Percentiles rank a stretch among this genome's conserved stretches.
phyloP scores from a whole-genome alignment of 2,329 filamentous ascomycete genomes.

The Leptodontidium sp. region DNA sequence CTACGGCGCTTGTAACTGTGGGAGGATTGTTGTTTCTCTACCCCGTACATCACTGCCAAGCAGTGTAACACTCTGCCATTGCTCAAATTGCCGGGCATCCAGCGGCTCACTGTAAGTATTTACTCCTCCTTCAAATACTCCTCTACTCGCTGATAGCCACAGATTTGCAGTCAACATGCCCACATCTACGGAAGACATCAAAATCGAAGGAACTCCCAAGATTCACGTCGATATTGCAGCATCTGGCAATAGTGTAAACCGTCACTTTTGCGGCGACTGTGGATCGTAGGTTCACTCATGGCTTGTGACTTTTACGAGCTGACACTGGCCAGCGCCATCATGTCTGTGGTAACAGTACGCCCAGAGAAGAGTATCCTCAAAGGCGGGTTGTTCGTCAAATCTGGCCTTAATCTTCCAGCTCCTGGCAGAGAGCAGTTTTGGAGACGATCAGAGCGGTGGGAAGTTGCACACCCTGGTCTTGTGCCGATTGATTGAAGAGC shows the following conservation, averaged over 20 bases:
- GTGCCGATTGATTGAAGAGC: constrained; percentile 15
- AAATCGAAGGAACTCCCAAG: constrained; percentile 27
- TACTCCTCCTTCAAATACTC: neutral
- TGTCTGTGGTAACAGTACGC: constrained; percentile 17
- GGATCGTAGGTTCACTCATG: constrained; percentile 22
- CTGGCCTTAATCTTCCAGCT: constrained; percentile 22
- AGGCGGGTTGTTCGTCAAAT: constrained; percentile 30
- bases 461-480: constrained; percentile 20
- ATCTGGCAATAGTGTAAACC: constrained; percentile 25
- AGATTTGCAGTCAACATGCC: constrained; percentile 28
- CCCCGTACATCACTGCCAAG: constrained; percentile 20
- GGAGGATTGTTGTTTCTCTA: constrained; percentile 25
- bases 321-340: constrained; percentile 21
- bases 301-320: neutral
- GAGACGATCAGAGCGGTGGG: constrained; percentile 28
- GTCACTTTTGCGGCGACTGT: constrained; percentile 31
- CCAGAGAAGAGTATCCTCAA: constrained; percentile 27
- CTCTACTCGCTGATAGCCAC: neutral
- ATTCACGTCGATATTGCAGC: constrained; percentile 21
- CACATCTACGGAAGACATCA: constrained; percentile 22
- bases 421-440: constrained; percentile 27
- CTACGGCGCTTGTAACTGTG: constrained; percentile 30
- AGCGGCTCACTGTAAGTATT: constrained; percentile 13
- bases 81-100: constrained; percentile 28
- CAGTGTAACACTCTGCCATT: constrained; percentile 26